phyloP scores from a whole-genome alignment of 2,329 filamentous ascomycete genomes.

The Diplodia seriata region DNA sequence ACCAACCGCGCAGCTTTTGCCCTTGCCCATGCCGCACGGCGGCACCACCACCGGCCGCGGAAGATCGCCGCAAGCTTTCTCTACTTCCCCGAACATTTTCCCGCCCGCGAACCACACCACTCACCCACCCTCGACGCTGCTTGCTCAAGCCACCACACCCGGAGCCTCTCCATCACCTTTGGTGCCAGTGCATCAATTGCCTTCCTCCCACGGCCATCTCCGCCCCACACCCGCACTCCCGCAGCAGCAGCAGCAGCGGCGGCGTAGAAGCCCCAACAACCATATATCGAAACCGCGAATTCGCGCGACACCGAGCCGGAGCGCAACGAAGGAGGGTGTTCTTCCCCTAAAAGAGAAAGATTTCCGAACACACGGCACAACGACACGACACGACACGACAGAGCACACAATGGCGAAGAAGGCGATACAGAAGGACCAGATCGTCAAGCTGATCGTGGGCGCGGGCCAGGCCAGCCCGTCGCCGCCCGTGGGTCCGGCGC shows the following conservation, averaged over 20 bases:
- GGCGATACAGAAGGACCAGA: constrained; percentile 50
- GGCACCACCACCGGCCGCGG: constrained; percentile 5
- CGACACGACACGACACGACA: no score
- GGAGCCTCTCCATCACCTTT: background rate
- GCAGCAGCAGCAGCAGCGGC: no score
- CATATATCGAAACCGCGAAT: no score
- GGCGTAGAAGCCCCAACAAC: no score
- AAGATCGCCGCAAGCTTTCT: constrained; percentile 27
- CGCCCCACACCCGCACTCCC: no score
- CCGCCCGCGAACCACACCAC: background rate
- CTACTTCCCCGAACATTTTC: constrained; percentile 12
- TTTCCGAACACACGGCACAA: no score
- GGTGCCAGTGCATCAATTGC: background rate
- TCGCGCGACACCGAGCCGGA: no score
- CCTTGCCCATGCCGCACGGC: constrained; percentile 17
- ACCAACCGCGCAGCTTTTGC: constrained; percentile 17
- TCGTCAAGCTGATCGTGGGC: constrained; percentile 97
- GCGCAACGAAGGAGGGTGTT: no score
- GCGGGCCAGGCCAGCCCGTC: constrained; percentile 94
- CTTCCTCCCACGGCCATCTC: no score
- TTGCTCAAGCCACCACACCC: background rate
- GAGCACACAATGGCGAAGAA: constrained; percentile 45
- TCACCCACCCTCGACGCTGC: no score
- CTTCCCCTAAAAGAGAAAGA: no score
- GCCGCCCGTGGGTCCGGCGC: constrained; percentile 92